These are phyloP conservation scores for Boletus subcaerulescens DNA, from an alignment of 768 basidiomycete genomes.

Conservation along the genomic window DNA sequence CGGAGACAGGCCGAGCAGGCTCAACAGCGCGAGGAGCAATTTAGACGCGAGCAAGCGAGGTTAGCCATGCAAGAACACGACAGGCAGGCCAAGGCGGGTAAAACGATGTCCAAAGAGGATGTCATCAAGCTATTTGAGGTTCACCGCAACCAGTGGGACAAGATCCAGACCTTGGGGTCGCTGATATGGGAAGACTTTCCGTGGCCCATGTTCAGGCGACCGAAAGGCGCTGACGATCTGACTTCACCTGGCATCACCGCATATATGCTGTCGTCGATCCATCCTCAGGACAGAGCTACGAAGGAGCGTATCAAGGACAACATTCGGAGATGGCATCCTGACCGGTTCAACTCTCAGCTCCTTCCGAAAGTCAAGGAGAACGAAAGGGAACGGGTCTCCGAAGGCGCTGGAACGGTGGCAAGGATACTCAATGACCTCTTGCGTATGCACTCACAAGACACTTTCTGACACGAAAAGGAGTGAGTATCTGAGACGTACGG, in stretches of 20 bases:
- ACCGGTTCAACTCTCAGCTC: conserved; percentile 72
- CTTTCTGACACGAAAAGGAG: conserved; percentile 33
- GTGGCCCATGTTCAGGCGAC: conserved; percentile 67
- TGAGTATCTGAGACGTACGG: conserved; percentile 14
- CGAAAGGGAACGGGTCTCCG: conserved; percentile 64
- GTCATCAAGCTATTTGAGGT: conserved; percentile 51
- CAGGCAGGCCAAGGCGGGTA: conserved; percentile 40
- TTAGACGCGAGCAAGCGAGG: conserved; percentile 65
- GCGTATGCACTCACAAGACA: conserved; percentile 43
- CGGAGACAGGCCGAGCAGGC: conserved; percentile 63
- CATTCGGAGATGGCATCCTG: conserved; percentile 77
- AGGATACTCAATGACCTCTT: conserved; percentile 70
- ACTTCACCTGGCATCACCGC: conserved; percentile 52
- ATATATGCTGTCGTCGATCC: conserved; percentile 58
- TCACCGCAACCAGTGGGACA: conserved; percentile 63
- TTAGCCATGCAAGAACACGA: conserved; percentile 50
- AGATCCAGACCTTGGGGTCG: conserved; percentile 36
- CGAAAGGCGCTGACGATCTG: conserved; percentile 58
- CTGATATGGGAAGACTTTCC: conserved; percentile 69
- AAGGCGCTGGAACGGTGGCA: conserved; percentile 71
- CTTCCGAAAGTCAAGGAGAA: conserved; percentile 59
- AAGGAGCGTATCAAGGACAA: conserved; percentile 78
- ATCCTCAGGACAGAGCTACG: conserved; percentile 48
- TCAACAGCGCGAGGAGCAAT: conserved; percentile 64
- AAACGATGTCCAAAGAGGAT: conserved; percentile 55